Base-by-base conservation (phyloP, 805 yeast species). In the Wickerhamia fluorescens region DNA sequence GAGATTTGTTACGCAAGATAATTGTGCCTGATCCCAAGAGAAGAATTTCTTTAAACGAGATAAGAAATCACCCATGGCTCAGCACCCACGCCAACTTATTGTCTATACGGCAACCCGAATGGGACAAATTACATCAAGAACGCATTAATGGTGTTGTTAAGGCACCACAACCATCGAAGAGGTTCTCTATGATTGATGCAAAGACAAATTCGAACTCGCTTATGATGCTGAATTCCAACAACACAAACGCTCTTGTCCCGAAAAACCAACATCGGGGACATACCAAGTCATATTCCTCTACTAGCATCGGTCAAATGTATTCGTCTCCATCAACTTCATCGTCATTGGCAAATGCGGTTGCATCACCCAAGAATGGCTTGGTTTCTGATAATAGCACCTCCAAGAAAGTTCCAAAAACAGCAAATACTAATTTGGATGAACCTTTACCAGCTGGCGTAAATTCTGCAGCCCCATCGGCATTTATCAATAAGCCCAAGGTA, bases 61-160 rank as follows among this genome's bases (percentile, higher is more conserved):
- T 89, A 14, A 68, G 89, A 41, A 64, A 75, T 16, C 98, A 89
- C 53, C 75, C 82, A 16, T 89, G 98, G 98, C 56, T 92, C 32
- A 62, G 79, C n/a, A 81, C 86, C 3, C 87, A 89, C 58, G 75
- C 78, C 9, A 78, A 78, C 41, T 82, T 88, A 60, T 61, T 92
- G 40, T 75, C 92, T 0, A 80, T 87, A 17, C 73, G 89, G 12
- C 95, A 95, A 23, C 68, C 72, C 3, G 96, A 89, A 51, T 92
- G 96, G 96, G 97, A 89, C 52, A 65, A 64, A 32, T 61, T 65
- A 31, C 65, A 55, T 33, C 37, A 49, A 18, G 63, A 58, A 42
- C 47, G 53, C 27, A 28, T 30, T 16, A 25, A 35, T n/a, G 26
- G 36, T 4, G 26, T 20, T 24, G 10, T 28, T 37, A 19, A 17